Base-by-base conservation (phyloP, 2,329 filamentous ascomycete genomes). In the Aspergillus persii region DNA sequence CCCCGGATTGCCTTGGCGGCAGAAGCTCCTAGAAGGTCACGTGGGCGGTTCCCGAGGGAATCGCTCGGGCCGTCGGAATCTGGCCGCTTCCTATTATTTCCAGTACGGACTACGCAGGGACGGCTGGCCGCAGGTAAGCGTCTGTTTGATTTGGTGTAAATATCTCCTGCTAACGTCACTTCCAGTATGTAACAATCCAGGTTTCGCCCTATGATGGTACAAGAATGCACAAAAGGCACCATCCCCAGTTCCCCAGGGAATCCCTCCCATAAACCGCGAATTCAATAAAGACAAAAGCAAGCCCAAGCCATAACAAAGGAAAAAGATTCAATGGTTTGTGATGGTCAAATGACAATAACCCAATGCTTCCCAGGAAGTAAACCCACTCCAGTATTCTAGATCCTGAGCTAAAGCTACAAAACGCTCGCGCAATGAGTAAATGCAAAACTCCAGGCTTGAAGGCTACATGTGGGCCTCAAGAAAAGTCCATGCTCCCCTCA, bases 1-100 rank as follows among this genome's bases (percentile, higher is more conserved):
- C 73, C 73, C 72, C 74, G 69, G 71, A 73, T 73, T 64, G 71
- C 74, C 75, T 77, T 76, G 75, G 75, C 75, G 68, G 67, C 62
- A 74, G 75, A 76, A 77, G 67, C 69, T 69, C 71, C 71, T 76
- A 75, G 75, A 77, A 76, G 58, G 63, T 76, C 75, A 77, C 72
- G 72, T 77, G 74, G 52, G 0, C 4, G 27, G 44, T 63, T 65
- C 63, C 68, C 71, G 69, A 71, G 67, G 67, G 58, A 66, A 63
- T 67, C 46, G 44, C 53, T 65, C 66, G 66, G 66, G 50, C 64
- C 30, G 62, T 68, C 66, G 66, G 66, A 66, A 61, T 41, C 26
- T 15, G 27, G 8, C 12, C 36, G 29, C 33, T 41, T 41, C 15
- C 12, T 23, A 23, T 23, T 23, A 23, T 23, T 23, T 23, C 18